Base-by-base conservation (phyloP, 1,284 basidiomycete genomes). In the Cryptococcus sp. region DNA sequence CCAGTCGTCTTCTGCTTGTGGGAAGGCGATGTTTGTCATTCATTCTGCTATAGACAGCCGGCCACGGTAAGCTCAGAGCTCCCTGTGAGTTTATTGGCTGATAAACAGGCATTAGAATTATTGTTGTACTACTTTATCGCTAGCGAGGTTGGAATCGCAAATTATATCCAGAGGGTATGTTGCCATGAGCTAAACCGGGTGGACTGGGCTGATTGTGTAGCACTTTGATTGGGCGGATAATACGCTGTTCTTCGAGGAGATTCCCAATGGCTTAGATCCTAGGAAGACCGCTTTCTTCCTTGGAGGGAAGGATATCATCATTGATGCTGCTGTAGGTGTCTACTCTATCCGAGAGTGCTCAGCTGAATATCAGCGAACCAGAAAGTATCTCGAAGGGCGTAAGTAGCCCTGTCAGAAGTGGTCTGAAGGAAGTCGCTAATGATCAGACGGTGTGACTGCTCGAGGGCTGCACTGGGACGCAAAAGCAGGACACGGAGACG, bases 11-110 rank as follows among this genome's bases (percentile, higher is more conserved):
- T 94, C 74, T 90, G 87, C 70, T 83, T 87, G 5, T 92, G 90
- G 89, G 88, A 91, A 78, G 88, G 88, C 50, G 88, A 91, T 70
- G 83, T 92, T 16, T 91, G 89, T 72, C 87, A 86, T 75, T 90
- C 89, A 66, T 93, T 92, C 70, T 77, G 90, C 45, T 91, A 92
- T 72, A 80, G 83, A 10, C 79, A 77, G 46, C 58, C 85, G 76
- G 58, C 78, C 66, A 66, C 85, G 77, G 75, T 74, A 47, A 57
- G 86, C 84, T 70, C 52, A 24, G 48, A 37, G 18, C 28, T 50
- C 60, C 47, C 24, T 45, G 52, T 10, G 50, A 46, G 36, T 39
- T 34, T 21, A 25, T 7, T 23, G 48, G 50, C 49, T 49, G 40
- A 55, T 22, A 21, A 9, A 43, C 50, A 88, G 85, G 85, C 83